Base-by-base conservation (phyloP, 352 stramenopile species). In the Phytophthora fragariaefolia region DNA sequence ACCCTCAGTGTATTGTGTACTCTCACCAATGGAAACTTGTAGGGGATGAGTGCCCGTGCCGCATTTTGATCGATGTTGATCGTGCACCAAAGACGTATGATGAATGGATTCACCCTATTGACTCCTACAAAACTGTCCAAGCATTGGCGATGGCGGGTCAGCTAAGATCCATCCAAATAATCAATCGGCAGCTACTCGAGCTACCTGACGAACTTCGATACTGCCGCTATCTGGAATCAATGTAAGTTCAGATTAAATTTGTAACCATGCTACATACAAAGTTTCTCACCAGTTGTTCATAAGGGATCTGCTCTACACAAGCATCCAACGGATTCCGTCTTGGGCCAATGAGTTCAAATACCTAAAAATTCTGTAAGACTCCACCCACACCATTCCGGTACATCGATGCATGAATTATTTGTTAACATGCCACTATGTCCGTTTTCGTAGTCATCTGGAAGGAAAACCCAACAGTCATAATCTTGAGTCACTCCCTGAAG, bases 321-420 rank as follows among this genome's bases (percentile, higher is more conserved):
- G 57, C 22, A 55, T 69, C 4, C 40, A 70, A 23, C 42, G 13
- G 0, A 58, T 80, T 18, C 73, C 73, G 1, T 4, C 15, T 0
- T 80, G 69, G 69, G 6, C 51, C 1, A 59, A 58, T 8, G 56
- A 56, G 12, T 70, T 78, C 24, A 65, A 61, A 17, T 71, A 69
- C n/a, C 66, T 81, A 8, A 49, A 75, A 36, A 74, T 56, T 23
- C 38, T 81, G 73, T 81, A 56, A 40, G 59, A 69, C 23, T 3
- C 4, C 9, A 8, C 42, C 12, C 42, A 27, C 12, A 36, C 42
- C 13, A 15, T 34, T n/a, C n/a, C n/a, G n/a, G n/a, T n/a, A n/a
- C n/a, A n/a, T n/a, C n/a, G n/a, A n/a, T n/a, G n/a, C n/a, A n/a
- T n/a, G n/a, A n/a, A n/a, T n/a, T n/a, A n/a, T n/a, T n/a, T n/a